These are phyloP conservation scores for Ascobolus immersus DNA, from an alignment of 495 filamentous ascomycete genomes.

Conservation along the genomic window DNA sequence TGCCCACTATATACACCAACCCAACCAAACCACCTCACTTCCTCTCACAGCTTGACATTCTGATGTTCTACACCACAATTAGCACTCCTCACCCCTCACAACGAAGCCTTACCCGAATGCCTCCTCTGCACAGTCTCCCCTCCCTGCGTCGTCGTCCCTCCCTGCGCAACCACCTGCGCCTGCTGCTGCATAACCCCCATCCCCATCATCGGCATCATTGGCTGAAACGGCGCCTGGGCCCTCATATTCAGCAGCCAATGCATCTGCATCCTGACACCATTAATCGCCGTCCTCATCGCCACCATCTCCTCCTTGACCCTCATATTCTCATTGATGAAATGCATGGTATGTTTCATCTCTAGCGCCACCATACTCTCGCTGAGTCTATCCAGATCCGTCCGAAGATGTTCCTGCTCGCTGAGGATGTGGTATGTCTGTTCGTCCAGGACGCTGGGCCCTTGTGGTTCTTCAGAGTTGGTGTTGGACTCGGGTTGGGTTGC, in stretches of 20 bases:
- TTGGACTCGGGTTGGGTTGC: neutral
- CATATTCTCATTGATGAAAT: conserved; percentile 41
- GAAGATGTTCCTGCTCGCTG: conserved; percentile 40
- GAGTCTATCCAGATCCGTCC: conserved; percentile 35
- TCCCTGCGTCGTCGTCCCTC: no score
- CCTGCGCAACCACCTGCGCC: neutral
- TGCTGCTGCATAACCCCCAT: neutral
- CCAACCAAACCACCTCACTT: neutral
- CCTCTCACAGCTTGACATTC: no score
- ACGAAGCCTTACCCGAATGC: no score
- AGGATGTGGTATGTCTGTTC: conserved; percentile 33
- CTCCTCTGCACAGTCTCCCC: no score
- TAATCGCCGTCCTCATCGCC: conserved; percentile 37
- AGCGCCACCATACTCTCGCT: conserved; percentile 25
- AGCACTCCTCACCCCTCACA: no score
- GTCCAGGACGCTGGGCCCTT: conserved; percentile 16
- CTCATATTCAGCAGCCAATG: conserved; percentile 42
- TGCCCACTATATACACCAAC: neutral
- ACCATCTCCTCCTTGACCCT: conserved; percentile 42
- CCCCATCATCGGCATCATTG: neutral
- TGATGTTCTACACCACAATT: no score
- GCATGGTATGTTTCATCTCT: conserved; percentile 40
- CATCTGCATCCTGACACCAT: conserved; percentile 37
- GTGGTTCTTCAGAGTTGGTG: neutral
- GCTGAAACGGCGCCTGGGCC: conserved; percentile 26